phyloP scores from a whole-genome alignment of 495 filamentous ascomycete genomes.

The Cercophora newfieldiana region DNA sequence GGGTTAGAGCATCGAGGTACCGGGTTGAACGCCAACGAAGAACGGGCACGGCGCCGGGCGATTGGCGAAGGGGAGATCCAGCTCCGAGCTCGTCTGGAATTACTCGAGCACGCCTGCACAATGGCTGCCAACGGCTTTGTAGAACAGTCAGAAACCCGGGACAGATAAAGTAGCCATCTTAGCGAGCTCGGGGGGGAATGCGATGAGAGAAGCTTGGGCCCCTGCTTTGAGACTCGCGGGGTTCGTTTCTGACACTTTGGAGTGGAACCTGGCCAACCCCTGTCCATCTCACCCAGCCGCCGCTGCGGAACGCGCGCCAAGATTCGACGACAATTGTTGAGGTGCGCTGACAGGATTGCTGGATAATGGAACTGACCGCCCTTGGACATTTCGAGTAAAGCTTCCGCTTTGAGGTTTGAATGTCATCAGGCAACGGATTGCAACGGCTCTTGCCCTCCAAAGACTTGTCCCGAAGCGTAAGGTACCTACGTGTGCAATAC shows the following conservation, averaged over 20 bases:
- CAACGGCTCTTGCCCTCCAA: too few relatives aligned
- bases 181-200: background rate
- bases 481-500: too few relatives aligned
- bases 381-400: too few relatives aligned
- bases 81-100: background rate
- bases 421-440: too few relatives aligned
- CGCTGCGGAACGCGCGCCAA: background rate
- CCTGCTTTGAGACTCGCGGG: background rate
- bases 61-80: background rate
- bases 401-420: too few relatives aligned
- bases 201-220: conserved; percentile 1
- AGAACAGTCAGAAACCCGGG: background rate
- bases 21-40: background rate
- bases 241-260: background rate
- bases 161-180: background rate
- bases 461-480: too few relatives aligned
- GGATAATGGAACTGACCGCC: too few relatives aligned
- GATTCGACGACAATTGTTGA: too few relatives aligned
- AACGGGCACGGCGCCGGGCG: background rate
- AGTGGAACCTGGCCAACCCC: background rate
- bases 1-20: background rate
- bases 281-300: background rate
- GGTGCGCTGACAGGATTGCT: too few relatives aligned
- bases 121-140: background rate
- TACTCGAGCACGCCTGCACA: background rate